These are phyloP conservation scores for Corylus americana DNA, from an alignment of 306 rosid genomes.

Conservation along the genomic window DNA sequence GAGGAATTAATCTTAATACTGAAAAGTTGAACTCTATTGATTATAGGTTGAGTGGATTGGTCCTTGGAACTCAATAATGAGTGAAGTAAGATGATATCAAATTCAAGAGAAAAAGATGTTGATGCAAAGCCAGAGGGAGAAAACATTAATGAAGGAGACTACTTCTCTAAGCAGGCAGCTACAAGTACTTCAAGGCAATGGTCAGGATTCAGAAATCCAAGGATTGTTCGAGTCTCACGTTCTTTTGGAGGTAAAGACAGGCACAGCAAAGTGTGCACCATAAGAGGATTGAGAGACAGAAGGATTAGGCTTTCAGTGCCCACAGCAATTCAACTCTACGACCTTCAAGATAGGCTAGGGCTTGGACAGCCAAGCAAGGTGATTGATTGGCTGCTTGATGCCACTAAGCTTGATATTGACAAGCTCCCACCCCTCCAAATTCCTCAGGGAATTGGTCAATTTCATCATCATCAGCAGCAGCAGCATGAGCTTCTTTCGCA, in stretches of 20 bases:
- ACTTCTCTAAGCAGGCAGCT: constrained; percentile 28
- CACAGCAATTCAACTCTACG: constrained; percentile 79
- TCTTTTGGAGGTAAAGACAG: constrained; percentile 92
- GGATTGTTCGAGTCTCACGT: constrained; percentile 83
- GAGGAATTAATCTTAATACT: neutral
- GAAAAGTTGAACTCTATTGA: neutral
- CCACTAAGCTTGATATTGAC: constrained; percentile 70
- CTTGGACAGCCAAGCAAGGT: constrained; percentile 86
- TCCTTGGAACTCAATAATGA: constrained; percentile 18
- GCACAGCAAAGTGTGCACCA: constrained; percentile 88
- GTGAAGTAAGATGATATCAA: constrained; percentile 43
- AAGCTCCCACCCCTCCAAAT: constrained; percentile 78
- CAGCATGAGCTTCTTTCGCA: constrained; percentile 38
- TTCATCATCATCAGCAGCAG: constrained; percentile 27
- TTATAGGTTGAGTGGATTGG: constrained; percentile 11
- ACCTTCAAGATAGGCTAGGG: constrained; percentile 79
- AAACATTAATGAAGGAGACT: constrained; percentile 5
- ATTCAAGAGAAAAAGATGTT: constrained; percentile 51
- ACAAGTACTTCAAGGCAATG: constrained; percentile 60
- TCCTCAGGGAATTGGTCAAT: constrained; percentile 60
- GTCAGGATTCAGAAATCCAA: constrained; percentile 73
- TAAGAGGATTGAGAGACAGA: constrained; percentile 80
- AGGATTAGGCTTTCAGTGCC: constrained; percentile 83
- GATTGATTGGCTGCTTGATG: constrained; percentile 80
- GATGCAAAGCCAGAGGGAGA: constrained; percentile 47